Evolutionary conservation across 2,329 filamentous ascomycete genomes (phyloP).

Genomic region (Exophiala spinifera): DNA sequence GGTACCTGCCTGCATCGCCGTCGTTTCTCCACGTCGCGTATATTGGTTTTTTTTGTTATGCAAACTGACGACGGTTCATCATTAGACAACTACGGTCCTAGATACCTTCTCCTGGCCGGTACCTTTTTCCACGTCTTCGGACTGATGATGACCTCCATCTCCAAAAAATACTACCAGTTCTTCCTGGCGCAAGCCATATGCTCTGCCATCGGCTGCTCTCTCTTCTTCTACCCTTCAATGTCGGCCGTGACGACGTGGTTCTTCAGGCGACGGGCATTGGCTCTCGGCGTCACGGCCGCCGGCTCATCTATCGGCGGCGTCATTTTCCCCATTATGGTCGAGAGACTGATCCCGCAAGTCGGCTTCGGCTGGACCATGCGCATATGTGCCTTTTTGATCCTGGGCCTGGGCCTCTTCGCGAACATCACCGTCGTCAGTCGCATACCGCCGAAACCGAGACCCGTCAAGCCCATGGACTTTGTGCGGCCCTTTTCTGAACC

Average conservation of each 20-base stretch:
- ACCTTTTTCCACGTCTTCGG: conserved; percentile 56
- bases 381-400: conserved; percentile 59
- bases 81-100: conserved; percentile 59
- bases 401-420: conserved; percentile 55
- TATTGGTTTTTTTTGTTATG: neutral
- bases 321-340: conserved; percentile 61
- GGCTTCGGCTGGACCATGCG: conserved; percentile 60
- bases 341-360: conserved; percentile 51
- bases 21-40: too few relatives aligned
- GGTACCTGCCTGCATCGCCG: too few relatives aligned
- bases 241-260: conserved; percentile 35
- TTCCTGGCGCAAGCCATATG: conserved; percentile 55
- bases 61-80: neutral
- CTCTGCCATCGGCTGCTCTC: conserved; percentile 49
- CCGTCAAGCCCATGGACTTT: conserved; percentile 34
- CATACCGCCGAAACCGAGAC: conserved; percentile 40
- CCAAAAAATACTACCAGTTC: conserved; percentile 55
- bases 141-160: conserved; percentile 57
- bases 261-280: conserved; percentile 48
- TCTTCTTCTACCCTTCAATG: conserved; percentile 49
- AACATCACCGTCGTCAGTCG: conserved; percentile 53
- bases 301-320: conserved; percentile 58
- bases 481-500: conserved; percentile 30
- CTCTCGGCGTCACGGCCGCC: conserved; percentile 53
- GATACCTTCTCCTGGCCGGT: conserved; percentile 50